These are phyloP conservation scores for Cucumis cinereus DNA, from an alignment of 306 rosid species.

Conservation along the genomic window DNA sequence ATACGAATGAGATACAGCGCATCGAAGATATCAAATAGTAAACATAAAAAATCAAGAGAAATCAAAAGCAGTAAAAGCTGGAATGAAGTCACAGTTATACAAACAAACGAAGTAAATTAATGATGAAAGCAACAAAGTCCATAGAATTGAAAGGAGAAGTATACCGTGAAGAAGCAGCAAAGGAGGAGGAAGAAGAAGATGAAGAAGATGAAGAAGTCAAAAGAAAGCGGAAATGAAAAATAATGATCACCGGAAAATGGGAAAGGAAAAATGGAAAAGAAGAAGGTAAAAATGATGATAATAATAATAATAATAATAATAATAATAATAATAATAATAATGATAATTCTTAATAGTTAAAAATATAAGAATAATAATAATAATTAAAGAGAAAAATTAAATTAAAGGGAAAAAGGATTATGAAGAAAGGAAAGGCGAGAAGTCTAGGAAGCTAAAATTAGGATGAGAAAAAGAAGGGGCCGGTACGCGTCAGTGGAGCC, in stretches of 20 bases:
- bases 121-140: neutral
- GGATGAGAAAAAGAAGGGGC: constrained; percentile 11
- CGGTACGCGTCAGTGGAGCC: constrained; percentile 7
- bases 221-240: neutral
- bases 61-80: neutral
- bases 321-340: neutral
- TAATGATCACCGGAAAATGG: constrained; percentile 5
- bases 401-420: neutral
- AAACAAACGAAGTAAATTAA: neutral
- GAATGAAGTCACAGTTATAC: neutral
- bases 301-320: neutral
- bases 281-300: neutral
- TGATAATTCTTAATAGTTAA: neutral
- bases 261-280: neutral
- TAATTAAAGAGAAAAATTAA: neutral
- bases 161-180: neutral
- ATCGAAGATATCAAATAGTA: neutral
- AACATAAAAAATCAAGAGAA: neutral
- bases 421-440: neutral
- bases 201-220: neutral
- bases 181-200: neutral
- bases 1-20: neutral
- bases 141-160: neutral
- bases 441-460: neutral
- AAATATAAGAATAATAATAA: neutral